Base-by-base conservation (phyloP, 208 protist species). In the Trypanosoma platydactyli region DNA sequence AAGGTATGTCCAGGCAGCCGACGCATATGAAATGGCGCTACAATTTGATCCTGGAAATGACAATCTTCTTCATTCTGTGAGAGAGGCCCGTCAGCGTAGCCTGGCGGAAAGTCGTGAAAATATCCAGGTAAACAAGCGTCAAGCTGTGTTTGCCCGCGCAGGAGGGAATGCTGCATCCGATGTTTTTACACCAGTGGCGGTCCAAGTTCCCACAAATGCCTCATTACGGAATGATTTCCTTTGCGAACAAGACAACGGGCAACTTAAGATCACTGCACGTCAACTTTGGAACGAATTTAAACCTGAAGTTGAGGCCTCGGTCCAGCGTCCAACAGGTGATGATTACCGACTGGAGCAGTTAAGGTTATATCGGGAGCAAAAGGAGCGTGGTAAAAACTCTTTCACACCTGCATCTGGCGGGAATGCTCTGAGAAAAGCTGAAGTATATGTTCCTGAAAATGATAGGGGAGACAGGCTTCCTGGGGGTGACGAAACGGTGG, bases 1-100 rank as follows among this genome's bases (percentile, higher is more conserved):
- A 49, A 75, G 91, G 12, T 98, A 98, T 79, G 74, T 78, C 44
- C 78, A 84, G 38, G 95, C 95, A 20, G 81, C 81, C 63, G 87
- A 94, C 58, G 73, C 79, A 9, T 98, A 97, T 64, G 80, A 86
- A 48, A 90, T 95, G 82, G 92, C 92, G 15, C 68, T 96, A 52
- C 81, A 89, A 48, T 69, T 97, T 29, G 79, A 95, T 52, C 88
- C 93, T 5, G 74, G 74, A 25, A 95, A 95, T 64, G 52, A 55
- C 16, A 92, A 75, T 54, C 64, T 95, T 64, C 25, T 75, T 30
- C 76, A 79, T 29, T 82, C 84, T 12, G 59, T 91, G 5, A 48
- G 64, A 33, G 89, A 95, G 64, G 77, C 82, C 24, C 68, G 73
- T 5, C 68, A 70, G 46, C 70, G 70, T n/a, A 46, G 44, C 27